Evolutionary conservation across 2,329 filamentous ascomycete genomes (phyloP).

Genomic region (Ramularia endophylla): DNA sequence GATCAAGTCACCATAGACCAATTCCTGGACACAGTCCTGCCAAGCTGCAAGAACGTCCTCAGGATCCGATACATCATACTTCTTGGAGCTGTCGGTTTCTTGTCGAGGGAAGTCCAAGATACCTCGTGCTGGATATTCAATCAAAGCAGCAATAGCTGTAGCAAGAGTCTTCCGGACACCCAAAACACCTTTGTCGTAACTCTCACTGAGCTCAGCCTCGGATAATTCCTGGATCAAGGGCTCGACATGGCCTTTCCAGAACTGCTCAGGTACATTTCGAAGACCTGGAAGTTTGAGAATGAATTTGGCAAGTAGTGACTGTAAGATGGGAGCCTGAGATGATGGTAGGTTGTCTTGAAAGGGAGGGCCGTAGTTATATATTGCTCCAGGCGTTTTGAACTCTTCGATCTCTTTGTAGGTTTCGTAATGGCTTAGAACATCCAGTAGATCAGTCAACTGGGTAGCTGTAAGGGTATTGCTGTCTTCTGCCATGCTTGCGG

Average conservation of each 20-base stretch:
- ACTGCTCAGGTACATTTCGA: slow-evolving; percentile 55
- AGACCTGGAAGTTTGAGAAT: slow-evolving; percentile 62
- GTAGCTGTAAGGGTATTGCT: slow-evolving; percentile 34
- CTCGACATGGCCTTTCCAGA: slow-evolving; percentile 60
- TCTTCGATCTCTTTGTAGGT: slow-evolving; percentile 62
- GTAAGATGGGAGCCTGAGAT: slow-evolving; percentile 58
- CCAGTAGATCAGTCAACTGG: slow-evolving; percentile 48
- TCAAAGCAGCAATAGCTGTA: slow-evolving; percentile 62
- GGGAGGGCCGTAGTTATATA: slow-evolving; percentile 64
- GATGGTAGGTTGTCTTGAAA: slow-evolving; percentile 50
- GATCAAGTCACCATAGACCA: slow-evolving; percentile 63
- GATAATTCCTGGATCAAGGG: slow-evolving; percentile 57
- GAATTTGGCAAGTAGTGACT: slow-evolving; percentile 61
- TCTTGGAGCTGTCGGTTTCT: slow-evolving; percentile 23
- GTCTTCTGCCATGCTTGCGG: slow-evolving; percentile 12
- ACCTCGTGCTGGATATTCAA: slow-evolving; percentile 64
- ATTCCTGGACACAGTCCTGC: slow-evolving; percentile 58
- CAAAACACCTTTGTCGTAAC: slow-evolving; percentile 71
- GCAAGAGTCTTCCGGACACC: slow-evolving; percentile 70
- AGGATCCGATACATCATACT: slow-evolving; percentile 55
- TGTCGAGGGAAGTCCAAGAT: slow-evolving; percentile 52
- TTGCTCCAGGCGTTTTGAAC: slow-evolving; percentile 61
- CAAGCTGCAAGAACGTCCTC: slow-evolving; percentile 59
- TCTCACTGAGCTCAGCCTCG: slow-evolving; percentile 67
- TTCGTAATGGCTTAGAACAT: slow-evolving; percentile 50